Evolutionary conservation across 2,329 filamentous ascomycete species (phyloP), one percentile per base, ranked within the genome.

Genomic region (Cordyceps cateniannulata): DNA sequence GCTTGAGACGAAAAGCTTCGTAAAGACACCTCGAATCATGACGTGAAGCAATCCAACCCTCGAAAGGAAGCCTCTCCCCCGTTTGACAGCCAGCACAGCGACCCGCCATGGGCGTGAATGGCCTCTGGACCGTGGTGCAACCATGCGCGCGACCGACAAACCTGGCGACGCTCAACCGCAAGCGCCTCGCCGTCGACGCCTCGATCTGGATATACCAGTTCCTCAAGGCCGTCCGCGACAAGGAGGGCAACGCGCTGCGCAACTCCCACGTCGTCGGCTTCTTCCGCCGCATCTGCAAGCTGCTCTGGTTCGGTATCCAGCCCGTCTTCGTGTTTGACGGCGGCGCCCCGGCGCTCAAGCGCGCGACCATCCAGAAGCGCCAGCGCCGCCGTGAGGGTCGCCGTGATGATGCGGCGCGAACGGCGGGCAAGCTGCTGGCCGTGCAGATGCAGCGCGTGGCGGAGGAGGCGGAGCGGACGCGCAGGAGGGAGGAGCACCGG

Each of bases 171-270:
- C 86, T 99, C 63, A 98, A 98, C 74, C 91, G 90, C 67, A 97
- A 96, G 77, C 91, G 95, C 18, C 88, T 99, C 54, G 96, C 95
- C 51, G 91, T 99, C 66, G 95, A 99, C 76, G 95, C 96, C 62
- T 97, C 93, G 14, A 99, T 99, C 72, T 99, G 95, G 95, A 98
- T 99, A 68, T 99, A 99, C 80, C 95, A 99, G 72, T 99, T 99
- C 70, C 85, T 99, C 68, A 99, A 99, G 78, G 95, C 96, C 10
- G 95, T 99, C 12, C 93, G 95, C 68, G 95, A 99, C 76, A 97
- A 98, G 70, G 95, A 99, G 75, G 95, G 95, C 59, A 96, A 99
- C 71, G 95, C 95, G 1, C 81, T 99, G 57, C 91, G 93, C 65
- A 99, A 97, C 77, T 93, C 91, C 32, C 95, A 99, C 70, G 85